Evolutionary conservation across 2,329 filamentous ascomycete genomes (phyloP), one percentile per base, ranked within the genome.

Genomic region (Lecanosticta acicola): DNA sequence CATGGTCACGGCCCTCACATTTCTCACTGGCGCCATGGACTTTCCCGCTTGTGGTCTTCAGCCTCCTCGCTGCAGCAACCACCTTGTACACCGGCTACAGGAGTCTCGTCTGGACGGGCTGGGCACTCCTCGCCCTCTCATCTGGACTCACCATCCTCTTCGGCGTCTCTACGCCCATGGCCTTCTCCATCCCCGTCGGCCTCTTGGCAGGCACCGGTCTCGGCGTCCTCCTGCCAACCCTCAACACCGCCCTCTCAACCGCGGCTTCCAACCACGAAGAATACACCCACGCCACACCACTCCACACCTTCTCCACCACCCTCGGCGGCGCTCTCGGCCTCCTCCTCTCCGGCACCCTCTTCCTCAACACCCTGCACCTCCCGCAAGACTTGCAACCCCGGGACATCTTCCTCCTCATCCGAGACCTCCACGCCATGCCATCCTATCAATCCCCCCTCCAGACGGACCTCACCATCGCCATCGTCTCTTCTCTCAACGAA

Each of bases 281-380:
- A 56, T 76, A 81, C 33, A 76, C 80, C 1, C 79, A 80, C 49
- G 76, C 79, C 0, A 75, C 76, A 0, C 81, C 78, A 9, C 78
- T 86, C 69, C 84, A 82, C 65, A 77, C 75, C 43, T 87, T 87
- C 68, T 74, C 81, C 56, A 76, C 81, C 11, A 74, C 77, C 1
- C 74, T 85, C 18, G 83, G 83, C 0, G 80, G 85, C 59, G 72
- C 77, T 0, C 65, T 85, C 8, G 83, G 83, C 18, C 78, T 86
- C 2, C 81, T 83, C 1, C 71, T 85, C 41, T 79, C 80, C 1
- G 82, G 83, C 3, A 80, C 83, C 24, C 74, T 84, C 43, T 86
- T 87, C 66, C 81, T 87, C 63, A 87, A 46, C 26, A 21, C 17
- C 11, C 34, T 50, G 9, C n/a, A 34, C 32, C 35, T 32, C 11